phyloP scores from a whole-genome alignment of 345 rosid species.

The Lenwebbia sp. region DNA sequence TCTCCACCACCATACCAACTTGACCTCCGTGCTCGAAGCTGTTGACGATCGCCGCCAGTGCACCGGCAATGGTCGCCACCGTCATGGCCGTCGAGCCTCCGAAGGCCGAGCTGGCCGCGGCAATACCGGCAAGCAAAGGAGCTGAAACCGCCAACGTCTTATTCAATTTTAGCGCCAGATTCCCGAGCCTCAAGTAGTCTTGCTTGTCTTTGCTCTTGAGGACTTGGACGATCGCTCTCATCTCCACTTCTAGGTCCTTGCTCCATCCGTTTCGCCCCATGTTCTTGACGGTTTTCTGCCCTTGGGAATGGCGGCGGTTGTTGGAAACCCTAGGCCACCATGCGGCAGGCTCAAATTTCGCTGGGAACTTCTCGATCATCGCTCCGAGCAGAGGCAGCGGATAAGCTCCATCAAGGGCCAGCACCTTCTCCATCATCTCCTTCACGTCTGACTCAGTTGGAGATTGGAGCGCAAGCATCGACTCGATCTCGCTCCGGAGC shows the following conservation, averaged over 20 bases:
- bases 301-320: not conserved
- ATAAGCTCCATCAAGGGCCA: slow-evolving; percentile 22
- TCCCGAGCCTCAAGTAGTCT: slow-evolving; percentile 31
- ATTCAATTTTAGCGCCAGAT: slow-evolving; percentile 24
- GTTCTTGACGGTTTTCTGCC: not conserved
- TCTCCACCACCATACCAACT: slow-evolving; percentile 45
- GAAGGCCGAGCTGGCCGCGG: slow-evolving; percentile 20
- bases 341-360: slow-evolving; percentile 11
- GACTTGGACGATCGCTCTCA: slow-evolving; percentile 24
- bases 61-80: slow-evolving; percentile 22
- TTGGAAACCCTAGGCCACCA: slow-evolving; percentile 18
- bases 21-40: slow-evolving; percentile 38
- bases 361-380: slow-evolving; percentile 27
- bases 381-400: slow-evolving; percentile 28
- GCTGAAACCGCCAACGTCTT: slow-evolving; percentile 32
- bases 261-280: slow-evolving; percentile 18
- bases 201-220: slow-evolving; percentile 22
- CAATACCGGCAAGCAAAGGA: slow-evolving; percentile 26
- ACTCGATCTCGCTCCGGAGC: slow-evolving; percentile 6
- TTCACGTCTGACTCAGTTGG: slow-evolving; percentile 7
- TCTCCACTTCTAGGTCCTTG: slow-evolving; percentile 19
- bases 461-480: slow-evolving; percentile 2
- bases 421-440: slow-evolving; percentile 12
- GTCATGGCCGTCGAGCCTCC: slow-evolving; percentile 2
- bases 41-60: slow-evolving; percentile 16